Evolutionary conservation across 140 eudicot genomes (phyloP).

Genomic region (Ambrosia hybrid): DNA sequence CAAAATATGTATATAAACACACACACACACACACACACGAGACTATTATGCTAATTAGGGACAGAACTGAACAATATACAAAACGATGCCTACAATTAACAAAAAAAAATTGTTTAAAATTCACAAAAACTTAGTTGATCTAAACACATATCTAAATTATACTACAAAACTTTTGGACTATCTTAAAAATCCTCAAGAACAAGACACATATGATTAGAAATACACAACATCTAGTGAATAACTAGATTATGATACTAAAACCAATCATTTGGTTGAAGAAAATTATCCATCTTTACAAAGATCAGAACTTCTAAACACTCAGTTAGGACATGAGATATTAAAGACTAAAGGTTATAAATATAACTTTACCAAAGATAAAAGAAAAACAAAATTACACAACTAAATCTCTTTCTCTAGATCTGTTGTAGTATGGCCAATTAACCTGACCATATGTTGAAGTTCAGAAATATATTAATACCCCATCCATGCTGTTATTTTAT

Average conservation of each 20-base stretch:
- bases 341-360: background rate
- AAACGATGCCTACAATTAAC: background rate
- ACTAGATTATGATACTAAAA: background rate
- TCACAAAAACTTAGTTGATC: background rate
- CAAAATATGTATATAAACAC: no score
- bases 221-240: slow-evolving; percentile 11
- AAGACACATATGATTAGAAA: slow-evolving; percentile 4
- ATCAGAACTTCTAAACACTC: background rate
- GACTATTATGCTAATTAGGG: background rate
- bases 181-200: slow-evolving; percentile 8
- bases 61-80: background rate
- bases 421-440: slow-evolving; percentile 22
- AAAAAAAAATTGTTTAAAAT: background rate
- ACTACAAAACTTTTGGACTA: background rate
- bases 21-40: background rate
- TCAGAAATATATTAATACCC: slow-evolving; percentile 5
- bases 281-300: background rate
- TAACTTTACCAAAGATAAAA: background rate
- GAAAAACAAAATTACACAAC: background rate
- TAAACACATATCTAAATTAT: background rate
- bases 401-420: slow-evolving; percentile 16
- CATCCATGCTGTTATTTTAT: slow-evolving; percentile 24
- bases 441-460: slow-evolving; percentile 20
- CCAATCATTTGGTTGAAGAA: background rate
- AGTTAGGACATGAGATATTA: background rate